Evolutionary conservation across 345 rosid species (phyloP).

Genomic region (Euphorbia pulcherrima): DNA sequence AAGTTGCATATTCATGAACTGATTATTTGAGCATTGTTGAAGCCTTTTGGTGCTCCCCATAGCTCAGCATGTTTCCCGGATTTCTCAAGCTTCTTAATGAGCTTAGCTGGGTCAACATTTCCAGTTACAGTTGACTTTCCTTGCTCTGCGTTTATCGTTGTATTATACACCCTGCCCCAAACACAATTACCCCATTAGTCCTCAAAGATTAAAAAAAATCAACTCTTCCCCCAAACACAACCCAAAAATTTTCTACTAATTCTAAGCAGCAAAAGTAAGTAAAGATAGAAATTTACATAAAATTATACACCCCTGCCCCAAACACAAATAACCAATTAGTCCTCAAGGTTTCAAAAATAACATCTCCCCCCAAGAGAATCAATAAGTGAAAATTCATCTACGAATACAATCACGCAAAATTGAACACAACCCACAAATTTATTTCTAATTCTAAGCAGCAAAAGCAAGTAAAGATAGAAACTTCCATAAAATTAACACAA

Average conservation of each 20-base stretch:
- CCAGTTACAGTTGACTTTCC: slow-evolving; percentile 85
- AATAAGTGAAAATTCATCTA: no score
- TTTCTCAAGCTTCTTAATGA: slow-evolving; percentile 73
- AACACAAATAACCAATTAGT: no score
- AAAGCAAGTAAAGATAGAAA: no score
- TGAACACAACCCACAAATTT: background rate
- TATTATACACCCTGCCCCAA: slow-evolving; percentile 53
- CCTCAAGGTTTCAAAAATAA: no score
- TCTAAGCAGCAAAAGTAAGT: background rate
- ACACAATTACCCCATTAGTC: slow-evolving; percentile 6
- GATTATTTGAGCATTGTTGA: slow-evolving; percentile 39
- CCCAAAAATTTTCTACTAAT: background rate
- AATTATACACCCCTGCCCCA: no score
- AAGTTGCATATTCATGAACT: slow-evolving; percentile 48
- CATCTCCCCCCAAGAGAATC: no score
- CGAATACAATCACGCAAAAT: background rate
- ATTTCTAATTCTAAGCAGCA: background rate
- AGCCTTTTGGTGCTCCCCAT: slow-evolving; percentile 56
- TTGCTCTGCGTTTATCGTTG: slow-evolving; percentile 65
- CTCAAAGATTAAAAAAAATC: background rate
- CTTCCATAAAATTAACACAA: background rate
- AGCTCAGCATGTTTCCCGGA: slow-evolving; percentile 90
- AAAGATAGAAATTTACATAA: no score
- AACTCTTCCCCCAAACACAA: background rate
- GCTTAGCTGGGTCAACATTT: slow-evolving; percentile 62